These are phyloP conservation scores for Telfairia occidentalis DNA, from an alignment of 331 rosid genomes.

Conservation along the genomic window DNA sequence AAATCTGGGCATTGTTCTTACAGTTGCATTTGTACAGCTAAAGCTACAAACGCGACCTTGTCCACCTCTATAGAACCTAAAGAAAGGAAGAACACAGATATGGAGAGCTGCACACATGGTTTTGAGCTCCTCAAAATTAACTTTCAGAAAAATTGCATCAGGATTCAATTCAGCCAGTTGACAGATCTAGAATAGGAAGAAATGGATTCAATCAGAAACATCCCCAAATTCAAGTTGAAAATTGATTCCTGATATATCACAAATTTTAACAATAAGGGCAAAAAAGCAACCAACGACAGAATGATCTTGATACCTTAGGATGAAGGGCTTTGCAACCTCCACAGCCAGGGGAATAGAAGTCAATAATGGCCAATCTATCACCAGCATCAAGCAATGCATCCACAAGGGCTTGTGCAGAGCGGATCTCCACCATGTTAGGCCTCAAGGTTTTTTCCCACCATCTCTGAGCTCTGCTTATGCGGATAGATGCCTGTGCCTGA, in stretches of 20 bases:
- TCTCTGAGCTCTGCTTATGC: slow-evolving; percentile 36
- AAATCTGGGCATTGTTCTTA: slow-evolving; percentile 29
- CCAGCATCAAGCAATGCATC: slow-evolving; percentile 52
- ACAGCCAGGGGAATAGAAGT: slow-evolving; percentile 76
- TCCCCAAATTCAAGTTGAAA: background rate
- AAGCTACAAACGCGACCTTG: slow-evolving; percentile 69
- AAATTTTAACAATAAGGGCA: background rate
- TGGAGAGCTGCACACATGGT: slow-evolving; percentile 52
- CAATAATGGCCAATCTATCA: slow-evolving; percentile 58
- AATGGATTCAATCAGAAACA: slow-evolving; percentile 3
- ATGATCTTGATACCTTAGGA: slow-evolving; percentile 61
- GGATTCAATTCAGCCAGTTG: slow-evolving; percentile 65
- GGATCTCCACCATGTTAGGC: slow-evolving; percentile 64
- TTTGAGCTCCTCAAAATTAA: slow-evolving; percentile 58
- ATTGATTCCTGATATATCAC: background rate
- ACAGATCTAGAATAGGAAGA: slow-evolving; percentile 46
- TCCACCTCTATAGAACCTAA: slow-evolving; percentile 65
- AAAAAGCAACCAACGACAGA: background rate
- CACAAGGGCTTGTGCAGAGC: slow-evolving; percentile 53
- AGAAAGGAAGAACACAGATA: slow-evolving; percentile 73
- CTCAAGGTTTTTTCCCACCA: slow-evolving; percentile 72
- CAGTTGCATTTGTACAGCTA: slow-evolving; percentile 81
- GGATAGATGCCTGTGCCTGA: slow-evolving; percentile 46
- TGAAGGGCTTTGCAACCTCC: slow-evolving; percentile 83
- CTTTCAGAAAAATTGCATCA: slow-evolving; percentile 45